Evolutionary conservation across 306 rosid genomes (phyloP).

Genomic region (Ochetophila trinervis): DNA sequence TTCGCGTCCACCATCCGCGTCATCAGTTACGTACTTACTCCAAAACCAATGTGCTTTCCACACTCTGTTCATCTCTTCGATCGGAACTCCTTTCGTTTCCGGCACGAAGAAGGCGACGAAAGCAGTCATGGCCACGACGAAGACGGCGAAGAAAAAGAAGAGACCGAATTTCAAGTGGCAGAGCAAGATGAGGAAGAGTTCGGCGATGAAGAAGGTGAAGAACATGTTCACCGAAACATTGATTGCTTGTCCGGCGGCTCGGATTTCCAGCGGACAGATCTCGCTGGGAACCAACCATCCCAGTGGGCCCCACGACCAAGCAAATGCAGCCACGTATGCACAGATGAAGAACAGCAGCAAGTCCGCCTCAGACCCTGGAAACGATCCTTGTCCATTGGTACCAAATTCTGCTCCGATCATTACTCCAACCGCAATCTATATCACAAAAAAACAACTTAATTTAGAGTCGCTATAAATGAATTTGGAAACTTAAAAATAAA

Average conservation of each 20-base stretch:
- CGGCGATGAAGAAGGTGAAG: constrained; percentile 55
- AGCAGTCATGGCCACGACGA: constrained; percentile 50
- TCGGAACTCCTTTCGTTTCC: constrained; percentile 66
- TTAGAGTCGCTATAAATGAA: too few relatives aligned
- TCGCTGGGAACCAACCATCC: constrained; percentile 67
- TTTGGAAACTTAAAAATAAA: too few relatives aligned
- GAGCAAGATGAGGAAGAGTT: constrained; percentile 49
- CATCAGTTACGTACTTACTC: constrained; percentile 42
- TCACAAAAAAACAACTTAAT: too few relatives aligned
- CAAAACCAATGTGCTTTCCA: constrained; percentile 63
- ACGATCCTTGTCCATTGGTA: constrained; percentile 41
- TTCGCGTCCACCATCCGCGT: too few relatives aligned
- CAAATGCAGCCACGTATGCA: constrained; percentile 54
- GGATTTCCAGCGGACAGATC: constrained; percentile 46
- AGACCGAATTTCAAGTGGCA: constrained; percentile 68
- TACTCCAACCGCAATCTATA: constrained; percentile 27
- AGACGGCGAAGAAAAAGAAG: constrained; percentile 58
- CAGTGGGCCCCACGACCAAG: constrained; percentile 77
- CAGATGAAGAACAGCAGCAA: constrained; percentile 44
- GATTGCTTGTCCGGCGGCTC: constrained; percentile 56
- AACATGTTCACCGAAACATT: constrained; percentile 61
- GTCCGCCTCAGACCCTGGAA: constrained; percentile 23
- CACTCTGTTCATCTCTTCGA: constrained; percentile 57
- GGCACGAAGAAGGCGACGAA: constrained; percentile 45
- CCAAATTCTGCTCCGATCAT: constrained; percentile 39